Evolutionary conservation across 1,139 yeast genomes (phyloP).

Genomic region (Geotrichum europaeum): DNA sequence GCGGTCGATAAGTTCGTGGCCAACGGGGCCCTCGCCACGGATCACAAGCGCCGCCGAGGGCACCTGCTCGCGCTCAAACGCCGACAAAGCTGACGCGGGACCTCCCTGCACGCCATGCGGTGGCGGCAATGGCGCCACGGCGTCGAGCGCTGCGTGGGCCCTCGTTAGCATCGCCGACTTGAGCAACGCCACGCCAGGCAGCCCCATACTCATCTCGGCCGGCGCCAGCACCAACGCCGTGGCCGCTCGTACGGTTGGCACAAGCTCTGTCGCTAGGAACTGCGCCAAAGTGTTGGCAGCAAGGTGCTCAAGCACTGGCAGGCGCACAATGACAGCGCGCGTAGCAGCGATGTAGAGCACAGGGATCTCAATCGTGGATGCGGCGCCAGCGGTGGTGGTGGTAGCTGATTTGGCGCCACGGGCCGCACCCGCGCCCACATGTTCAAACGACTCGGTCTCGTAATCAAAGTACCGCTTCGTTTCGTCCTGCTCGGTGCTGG

Average conservation of each 20-base stretch:
- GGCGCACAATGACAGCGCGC: neutral
- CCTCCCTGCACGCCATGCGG: slow-evolving; percentile 25
- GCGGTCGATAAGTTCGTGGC: slow-evolving; percentile 27
- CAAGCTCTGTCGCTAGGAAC: neutral
- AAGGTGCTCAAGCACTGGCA: neutral
- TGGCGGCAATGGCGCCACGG: neutral
- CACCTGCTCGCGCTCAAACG: neutral
- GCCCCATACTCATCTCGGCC: slow-evolving; percentile 7
- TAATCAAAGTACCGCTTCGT: slow-evolving; percentile 9
- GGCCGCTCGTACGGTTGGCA: neutral
- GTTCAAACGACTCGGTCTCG: neutral
- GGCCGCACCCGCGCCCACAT: neutral
- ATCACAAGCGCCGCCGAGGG: slow-evolving; percentile 23
- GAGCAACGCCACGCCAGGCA: neutral
- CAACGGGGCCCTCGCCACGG: slow-evolving; percentile 31
- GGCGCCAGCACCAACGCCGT: slow-evolving; percentile 6
- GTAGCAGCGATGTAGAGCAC: slow-evolving; percentile 3
- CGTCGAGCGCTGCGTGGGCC: neutral
- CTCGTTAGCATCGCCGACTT: neutral
- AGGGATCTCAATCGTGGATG: slow-evolving; percentile 8
- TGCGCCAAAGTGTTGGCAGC: neutral
- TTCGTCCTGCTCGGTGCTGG: slow-evolving; percentile 1
- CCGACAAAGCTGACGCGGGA: slow-evolving; percentile 26
- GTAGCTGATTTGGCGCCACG: neutral
- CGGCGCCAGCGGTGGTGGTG: neutral